A percentile compares a stretch with the other conserved stretches of the same genome.
Evolutionary conservation across 2,329 filamentous ascomycete genomes (phyloP).

Genomic region (Volutella citrinella): DNA sequence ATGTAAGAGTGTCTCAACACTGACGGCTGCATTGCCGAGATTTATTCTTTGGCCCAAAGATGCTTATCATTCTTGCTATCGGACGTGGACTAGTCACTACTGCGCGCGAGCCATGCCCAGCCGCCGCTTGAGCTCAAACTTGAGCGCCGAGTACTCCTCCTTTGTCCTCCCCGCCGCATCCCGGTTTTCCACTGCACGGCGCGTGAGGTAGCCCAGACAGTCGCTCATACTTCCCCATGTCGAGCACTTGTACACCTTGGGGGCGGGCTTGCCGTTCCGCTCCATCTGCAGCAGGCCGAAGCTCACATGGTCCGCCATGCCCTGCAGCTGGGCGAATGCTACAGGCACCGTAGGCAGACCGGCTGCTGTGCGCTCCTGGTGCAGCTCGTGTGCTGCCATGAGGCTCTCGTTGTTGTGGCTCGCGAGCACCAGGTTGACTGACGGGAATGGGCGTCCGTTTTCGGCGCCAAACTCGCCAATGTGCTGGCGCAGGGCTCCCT

Average conservation of each 20-base stretch:
- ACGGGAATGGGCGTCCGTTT: conserved; percentile 36
- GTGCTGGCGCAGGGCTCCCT: conserved; percentile 41
- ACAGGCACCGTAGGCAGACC: conserved; percentile 34
- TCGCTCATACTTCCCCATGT: conserved; percentile 38
- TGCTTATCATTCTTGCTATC: background rate
- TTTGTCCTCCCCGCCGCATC: conserved; percentile 33
- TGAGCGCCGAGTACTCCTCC: conserved; percentile 29
- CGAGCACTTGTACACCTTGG: conserved; percentile 38
- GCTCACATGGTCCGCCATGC: conserved; percentile 57
- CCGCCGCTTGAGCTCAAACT: conserved; percentile 26
- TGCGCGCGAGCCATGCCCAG: conserved; percentile 24
- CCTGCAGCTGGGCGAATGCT: conserved; percentile 51
- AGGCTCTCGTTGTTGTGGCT: conserved; percentile 48
- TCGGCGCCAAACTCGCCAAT: conserved; percentile 38
- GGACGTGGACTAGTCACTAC: conserved; percentile 2
- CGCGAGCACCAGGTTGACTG: conserved; percentile 48
- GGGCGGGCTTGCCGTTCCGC: conserved; percentile 17
- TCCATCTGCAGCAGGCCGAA: conserved; percentile 44
- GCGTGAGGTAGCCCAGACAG: conserved; percentile 36
- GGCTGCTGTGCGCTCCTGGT: conserved; percentile 37
- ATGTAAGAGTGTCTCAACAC: too few relatives aligned
- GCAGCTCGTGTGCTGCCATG: conserved; percentile 41
- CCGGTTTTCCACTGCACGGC: conserved; percentile 37
- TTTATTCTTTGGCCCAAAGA: too few relatives aligned
- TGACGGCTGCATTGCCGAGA: too few relatives aligned